Percentiles rank a stretch among this genome's conserved stretches.
These are phyloP conservation scores for Auxenochlorella protothecoides DNA, from an alignment of 139 green algal species.

Conservation along the genomic window DNA sequence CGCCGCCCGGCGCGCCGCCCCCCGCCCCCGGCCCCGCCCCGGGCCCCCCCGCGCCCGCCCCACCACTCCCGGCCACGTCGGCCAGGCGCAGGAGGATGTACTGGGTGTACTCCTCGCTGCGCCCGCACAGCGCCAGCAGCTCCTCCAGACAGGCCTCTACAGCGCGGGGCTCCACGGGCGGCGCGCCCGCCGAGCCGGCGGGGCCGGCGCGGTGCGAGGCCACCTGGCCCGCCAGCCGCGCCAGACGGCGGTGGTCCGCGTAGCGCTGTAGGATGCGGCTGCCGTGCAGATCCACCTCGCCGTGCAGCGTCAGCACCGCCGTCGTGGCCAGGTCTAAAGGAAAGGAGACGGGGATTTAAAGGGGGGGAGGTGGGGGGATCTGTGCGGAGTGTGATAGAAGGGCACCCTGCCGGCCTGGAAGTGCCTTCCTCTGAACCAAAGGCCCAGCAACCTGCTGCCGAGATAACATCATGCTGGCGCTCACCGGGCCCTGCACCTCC, in stretches of 20 bases:
- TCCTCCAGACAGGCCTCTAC: constrained; percentile 67
- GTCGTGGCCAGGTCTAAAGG: constrained; percentile 12
- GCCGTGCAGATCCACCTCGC: constrained; percentile 59
- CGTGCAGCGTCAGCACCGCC: constrained; percentile 32
- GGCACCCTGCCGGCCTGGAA: too few relatives aligned
- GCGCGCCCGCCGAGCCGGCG: neutral
- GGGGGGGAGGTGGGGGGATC: neutral
- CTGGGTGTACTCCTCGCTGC: constrained; percentile 83
- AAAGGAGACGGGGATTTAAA: neutral
- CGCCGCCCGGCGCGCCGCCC: neutral
- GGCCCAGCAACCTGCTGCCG: too few relatives aligned
- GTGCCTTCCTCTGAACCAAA: too few relatives aligned
- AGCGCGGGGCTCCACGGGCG: constrained; percentile 36
- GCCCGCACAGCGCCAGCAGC: constrained; percentile 67
- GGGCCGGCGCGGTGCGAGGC: neutral
- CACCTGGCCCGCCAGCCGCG: constrained; percentile 47
- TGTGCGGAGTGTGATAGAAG: too few relatives aligned
- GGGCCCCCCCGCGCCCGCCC: too few relatives aligned
- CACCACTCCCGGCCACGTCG: constrained; percentile 8
- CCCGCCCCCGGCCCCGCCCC: too few relatives aligned
- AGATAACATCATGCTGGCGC: constrained; percentile 11
- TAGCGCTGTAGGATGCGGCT: constrained; percentile 64
- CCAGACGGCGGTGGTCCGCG: constrained; percentile 52
- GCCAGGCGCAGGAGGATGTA: constrained; percentile 69
- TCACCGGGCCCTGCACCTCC: constrained; percentile 15